Evolutionary conservation across 208 protist species (phyloP).

Genomic region (Spongospora subterranea): DNA sequence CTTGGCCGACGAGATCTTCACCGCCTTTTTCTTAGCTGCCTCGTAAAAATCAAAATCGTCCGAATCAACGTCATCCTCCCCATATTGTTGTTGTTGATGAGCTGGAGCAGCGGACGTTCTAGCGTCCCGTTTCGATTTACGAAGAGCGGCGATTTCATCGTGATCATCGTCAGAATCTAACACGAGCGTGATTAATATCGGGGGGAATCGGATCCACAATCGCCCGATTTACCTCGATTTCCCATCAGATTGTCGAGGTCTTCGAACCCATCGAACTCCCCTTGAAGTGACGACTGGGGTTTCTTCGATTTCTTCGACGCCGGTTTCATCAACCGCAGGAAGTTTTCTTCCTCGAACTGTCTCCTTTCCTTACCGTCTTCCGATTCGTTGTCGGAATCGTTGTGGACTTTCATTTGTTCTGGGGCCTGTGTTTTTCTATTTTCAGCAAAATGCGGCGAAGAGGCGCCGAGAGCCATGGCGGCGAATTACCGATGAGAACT

Average conservation of each 20-base stretch:
- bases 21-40: constrained; percentile 21
- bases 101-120: neutral
- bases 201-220: neutral
- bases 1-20: neutral
- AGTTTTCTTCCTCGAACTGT: constrained; percentile 53
- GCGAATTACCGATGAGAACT: constrained; percentile 1
- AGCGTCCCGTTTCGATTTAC: neutral
- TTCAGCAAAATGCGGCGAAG: neutral
- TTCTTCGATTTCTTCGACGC: constrained; percentile 16
- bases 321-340: neutral
- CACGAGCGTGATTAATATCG: neutral
- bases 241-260: neutral
- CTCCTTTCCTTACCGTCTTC: neutral
- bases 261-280: constrained; percentile 31
- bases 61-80: neutral
- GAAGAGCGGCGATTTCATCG: neutral
- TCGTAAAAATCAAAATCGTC: constrained; percentile 12
- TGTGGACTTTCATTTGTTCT: neutral
- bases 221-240: neutral
- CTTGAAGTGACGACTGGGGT: neutral
- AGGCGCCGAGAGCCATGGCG: neutral
- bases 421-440: neutral
- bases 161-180: neutral
- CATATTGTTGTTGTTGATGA: neutral
- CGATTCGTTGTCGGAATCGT: constrained; percentile 7